A percentile compares a stretch with the other conserved stretches of the same genome.
phyloP scores from a whole-genome alignment of 163 green algal species.

The Coccomyxa subellipsoidea region DNA sequence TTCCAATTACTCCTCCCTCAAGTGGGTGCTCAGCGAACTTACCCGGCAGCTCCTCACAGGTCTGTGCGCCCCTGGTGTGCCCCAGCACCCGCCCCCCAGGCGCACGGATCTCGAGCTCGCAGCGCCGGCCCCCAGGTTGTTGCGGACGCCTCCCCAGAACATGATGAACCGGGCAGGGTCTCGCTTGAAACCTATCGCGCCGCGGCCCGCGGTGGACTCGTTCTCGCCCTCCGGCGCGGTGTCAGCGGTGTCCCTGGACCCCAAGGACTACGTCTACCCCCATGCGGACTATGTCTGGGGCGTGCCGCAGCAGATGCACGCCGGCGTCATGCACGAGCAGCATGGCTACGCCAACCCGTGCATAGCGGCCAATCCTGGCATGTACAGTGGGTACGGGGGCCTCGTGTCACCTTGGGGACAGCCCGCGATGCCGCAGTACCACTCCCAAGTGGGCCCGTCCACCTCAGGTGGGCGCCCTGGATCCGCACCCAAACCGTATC shows the following conservation, averaged over 20 bases:
- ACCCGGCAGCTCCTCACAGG: neutral
- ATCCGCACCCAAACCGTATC: neutral
- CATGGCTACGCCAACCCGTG: neutral
- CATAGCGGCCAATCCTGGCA: neutral
- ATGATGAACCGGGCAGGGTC: neutral
- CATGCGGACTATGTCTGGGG: constrained; percentile 1
- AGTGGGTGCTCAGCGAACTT: neutral
- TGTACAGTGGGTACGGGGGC: neutral
- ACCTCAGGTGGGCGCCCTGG: neutral
- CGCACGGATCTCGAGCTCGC: neutral
- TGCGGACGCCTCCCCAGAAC: neutral
- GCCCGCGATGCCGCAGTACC: neutral
- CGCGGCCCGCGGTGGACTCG: neutral
- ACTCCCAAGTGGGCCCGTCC: neutral
- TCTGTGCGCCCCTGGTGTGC: neutral
- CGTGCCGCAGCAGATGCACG: neutral
- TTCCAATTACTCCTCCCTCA: neutral
- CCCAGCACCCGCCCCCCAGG: neutral
- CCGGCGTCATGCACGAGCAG: neutral
- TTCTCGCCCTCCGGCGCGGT: neutral
- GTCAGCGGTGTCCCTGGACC: neutral
- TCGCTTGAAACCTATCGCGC: neutral
- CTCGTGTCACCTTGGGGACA: neutral
- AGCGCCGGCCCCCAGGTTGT: no score
- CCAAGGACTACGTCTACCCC: constrained; percentile 6